Base-by-base conservation (phyloP, 2,329 filamentous ascomycete species). In the Exophiala xenobiotica region DNA sequence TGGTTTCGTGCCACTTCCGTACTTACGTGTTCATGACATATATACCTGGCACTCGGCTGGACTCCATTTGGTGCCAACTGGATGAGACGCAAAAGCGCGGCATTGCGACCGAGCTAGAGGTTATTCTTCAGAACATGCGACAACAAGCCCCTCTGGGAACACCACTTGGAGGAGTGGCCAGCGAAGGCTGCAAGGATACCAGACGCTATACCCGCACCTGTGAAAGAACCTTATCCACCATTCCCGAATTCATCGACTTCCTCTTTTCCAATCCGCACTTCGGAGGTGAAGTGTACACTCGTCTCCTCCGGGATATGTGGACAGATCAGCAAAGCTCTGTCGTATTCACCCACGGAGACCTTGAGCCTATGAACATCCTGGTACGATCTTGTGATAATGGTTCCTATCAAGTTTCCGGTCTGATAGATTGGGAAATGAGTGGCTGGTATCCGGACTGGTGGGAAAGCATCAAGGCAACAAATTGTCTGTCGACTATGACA, bases 161-260 rank as follows among this genome's bases (percentile, higher is more conserved):
- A 23, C 43, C 29, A 35, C 24, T 46, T 11, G 29, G 43, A 12
- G 43, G 29, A 16, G 20, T 46, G 19, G 22, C 4, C 6, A 26
- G 26, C 26, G 43, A 46, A 31, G 43, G 43, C 5, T 46, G 29
- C n/a, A 46, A 46, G 27, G 43, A 46, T 37, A 33, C 22, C 16
- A 35, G 43, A 37, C 22, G 43, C 16, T n/a, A 46, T 22, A 37
- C 33, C n/a, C 43, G 27, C 14, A 20, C 9, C 8, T 22, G 29
- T 12, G 16, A 46, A 23, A 31, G 14, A 11, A 18, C 12, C n/a
- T 22, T 46, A 12, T 37, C 12, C 27, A 46, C 43, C 7, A 18
- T 35, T 22, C 11, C 27, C 18, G 22, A 46, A 14, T 37, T 35
- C 16, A 37, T 35, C 16, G 22, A 46, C 43, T 46, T 46, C 14